phyloP scores from a whole-genome alignment of 345 rosid species.

The Firmiana major region DNA sequence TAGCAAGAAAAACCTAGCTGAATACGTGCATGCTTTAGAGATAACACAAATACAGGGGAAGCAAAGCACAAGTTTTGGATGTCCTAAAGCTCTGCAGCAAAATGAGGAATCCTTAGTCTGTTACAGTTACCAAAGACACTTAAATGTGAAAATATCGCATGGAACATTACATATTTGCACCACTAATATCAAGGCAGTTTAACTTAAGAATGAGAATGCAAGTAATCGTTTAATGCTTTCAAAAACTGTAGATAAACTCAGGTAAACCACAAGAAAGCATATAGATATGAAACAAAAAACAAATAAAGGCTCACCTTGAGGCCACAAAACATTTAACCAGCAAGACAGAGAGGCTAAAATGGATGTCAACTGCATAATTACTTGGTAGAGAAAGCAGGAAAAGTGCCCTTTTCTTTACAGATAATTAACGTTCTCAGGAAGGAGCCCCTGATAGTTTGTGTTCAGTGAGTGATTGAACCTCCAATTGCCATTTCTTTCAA shows the following conservation, averaged over 20 bases:
- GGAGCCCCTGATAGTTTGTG: background rate
- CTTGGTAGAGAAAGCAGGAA: background rate
- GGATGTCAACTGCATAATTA: background rate
- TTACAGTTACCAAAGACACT: background rate
- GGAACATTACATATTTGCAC: background rate
- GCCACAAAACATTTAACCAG: background rate
- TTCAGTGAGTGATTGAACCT: background rate
- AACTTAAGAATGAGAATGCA: background rate
- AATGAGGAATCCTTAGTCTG: background rate
- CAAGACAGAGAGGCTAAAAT: background rate
- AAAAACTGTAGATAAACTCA: background rate
- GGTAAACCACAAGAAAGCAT: background rate
- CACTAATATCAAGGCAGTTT: background rate
- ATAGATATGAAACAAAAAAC: background rate
- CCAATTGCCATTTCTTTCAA: background rate
- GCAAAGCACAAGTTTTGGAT: background rate
- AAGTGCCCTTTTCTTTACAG: background rate
- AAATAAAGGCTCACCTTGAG: background rate
- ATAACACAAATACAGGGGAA: background rate
- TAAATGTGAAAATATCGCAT: too few species aligned
- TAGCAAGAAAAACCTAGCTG: too few species aligned
- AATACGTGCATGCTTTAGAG: background rate
- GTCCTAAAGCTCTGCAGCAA: background rate
- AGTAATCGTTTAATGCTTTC: background rate
- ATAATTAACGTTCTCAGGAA: background rate